Evolutionary conservation across 768 basidiomycete species (phyloP).

Genomic region (Tulasnella calospora): DNA sequence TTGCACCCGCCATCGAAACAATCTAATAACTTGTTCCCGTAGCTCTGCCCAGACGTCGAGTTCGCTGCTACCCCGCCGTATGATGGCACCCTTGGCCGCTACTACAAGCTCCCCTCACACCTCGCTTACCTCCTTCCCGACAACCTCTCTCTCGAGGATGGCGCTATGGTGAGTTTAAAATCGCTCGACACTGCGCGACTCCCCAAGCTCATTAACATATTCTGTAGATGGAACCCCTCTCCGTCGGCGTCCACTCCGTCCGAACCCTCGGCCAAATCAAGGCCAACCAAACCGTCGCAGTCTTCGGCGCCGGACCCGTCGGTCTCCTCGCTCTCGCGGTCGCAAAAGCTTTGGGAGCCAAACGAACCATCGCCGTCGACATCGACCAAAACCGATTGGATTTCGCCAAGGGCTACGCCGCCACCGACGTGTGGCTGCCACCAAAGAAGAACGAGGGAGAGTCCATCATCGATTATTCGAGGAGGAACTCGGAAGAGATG

Average conservation of each 20-base stretch:
- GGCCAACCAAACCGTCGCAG: slow-evolving; percentile 66
- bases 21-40: slow-evolving; percentile 5
- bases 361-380: slow-evolving; percentile 78
- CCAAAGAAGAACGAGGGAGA: slow-evolving; percentile 57
- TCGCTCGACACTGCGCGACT: not conserved
- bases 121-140: slow-evolving; percentile 78
- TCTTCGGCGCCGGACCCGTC: slow-evolving; percentile 86
- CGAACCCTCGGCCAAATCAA: slow-evolving; percentile 67
- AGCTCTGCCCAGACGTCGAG: slow-evolving; percentile 81
- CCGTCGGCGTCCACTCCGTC: slow-evolving; percentile 88
- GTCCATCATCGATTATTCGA: slow-evolving; percentile 62
- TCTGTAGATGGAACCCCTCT: slow-evolving; percentile 82
- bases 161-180: slow-evolving; percentile 68
- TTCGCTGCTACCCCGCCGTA: slow-evolving; percentile 94
- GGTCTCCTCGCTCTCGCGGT: slow-evolving; percentile 88
- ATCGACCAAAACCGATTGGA: slow-evolving; percentile 69
- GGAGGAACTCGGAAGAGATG: slow-evolving; percentile 64
- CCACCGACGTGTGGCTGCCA: slow-evolving; percentile 69
- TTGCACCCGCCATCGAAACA: not conserved
- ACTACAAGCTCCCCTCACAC: slow-evolving; percentile 82
- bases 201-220: not conserved
- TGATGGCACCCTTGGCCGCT: slow-evolving; percentile 83
- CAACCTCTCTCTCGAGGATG: slow-evolving; percentile 85
- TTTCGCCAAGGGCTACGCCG: slow-evolving; percentile 81
- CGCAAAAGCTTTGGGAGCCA: slow-evolving; percentile 88